phyloP scores from a whole-genome alignment of 805 yeast genomes.

The Saccharomycopsis sp. region DNA sequence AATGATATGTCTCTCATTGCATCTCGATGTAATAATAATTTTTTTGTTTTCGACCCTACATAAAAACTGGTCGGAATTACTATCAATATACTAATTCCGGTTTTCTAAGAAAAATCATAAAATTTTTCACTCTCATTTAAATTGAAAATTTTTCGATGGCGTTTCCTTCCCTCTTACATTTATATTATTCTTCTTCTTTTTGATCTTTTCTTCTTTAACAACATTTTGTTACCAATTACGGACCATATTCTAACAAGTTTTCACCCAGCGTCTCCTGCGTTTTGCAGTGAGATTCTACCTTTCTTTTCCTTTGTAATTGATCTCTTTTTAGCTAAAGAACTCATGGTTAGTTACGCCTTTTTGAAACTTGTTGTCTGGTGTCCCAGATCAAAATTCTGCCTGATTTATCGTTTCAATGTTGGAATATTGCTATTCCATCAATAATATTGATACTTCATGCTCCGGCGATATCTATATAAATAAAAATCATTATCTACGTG shows the following conservation, averaged over 20 bases:
- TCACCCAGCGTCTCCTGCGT: neutral
- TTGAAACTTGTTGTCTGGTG: constrained; percentile 1
- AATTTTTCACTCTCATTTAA: neutral
- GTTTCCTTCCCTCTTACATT: neutral
- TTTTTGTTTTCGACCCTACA: no score
- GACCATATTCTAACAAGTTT: constrained; percentile 3
- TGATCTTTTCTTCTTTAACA: neutral
- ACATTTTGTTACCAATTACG: constrained; percentile 2
- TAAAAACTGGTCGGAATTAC: no score
- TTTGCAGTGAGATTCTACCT: neutral
- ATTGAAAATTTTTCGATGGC: neutral
- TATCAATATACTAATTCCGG: no score
- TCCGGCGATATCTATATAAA: neutral
- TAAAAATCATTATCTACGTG: neutral
- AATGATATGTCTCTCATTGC: no score
- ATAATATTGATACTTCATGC: constrained; percentile 2
- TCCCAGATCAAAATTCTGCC: neutral
- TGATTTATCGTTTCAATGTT: constrained; percentile 2
- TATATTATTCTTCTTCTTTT: neutral
- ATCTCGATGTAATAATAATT: no score
- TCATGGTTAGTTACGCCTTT: neutral
- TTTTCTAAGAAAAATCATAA: no score
- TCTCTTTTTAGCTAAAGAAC: constrained; percentile 1
- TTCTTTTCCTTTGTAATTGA: neutral
- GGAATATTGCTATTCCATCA: neutral